These are phyloP conservation scores for Mrakia frigida DNA, from an alignment of 768 basidiomycete species.

Conservation along the genomic window DNA sequence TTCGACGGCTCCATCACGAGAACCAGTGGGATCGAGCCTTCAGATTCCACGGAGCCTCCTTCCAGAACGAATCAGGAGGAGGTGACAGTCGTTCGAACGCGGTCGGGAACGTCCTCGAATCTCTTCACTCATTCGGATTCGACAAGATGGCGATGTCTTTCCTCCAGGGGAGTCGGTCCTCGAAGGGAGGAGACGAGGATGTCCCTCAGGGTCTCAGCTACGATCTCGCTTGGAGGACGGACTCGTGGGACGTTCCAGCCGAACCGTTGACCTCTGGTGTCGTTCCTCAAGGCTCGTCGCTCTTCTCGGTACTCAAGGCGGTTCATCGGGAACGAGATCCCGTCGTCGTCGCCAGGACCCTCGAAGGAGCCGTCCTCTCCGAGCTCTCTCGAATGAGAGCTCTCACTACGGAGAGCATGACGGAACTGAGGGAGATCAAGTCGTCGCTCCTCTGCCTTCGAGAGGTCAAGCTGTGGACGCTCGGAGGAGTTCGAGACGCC, in stretches of 20 bases:
- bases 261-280: slow-evolving; percentile 40
- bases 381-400: slow-evolving; percentile 62
- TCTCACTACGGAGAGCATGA: slow-evolving; percentile 72
- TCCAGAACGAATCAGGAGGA: slow-evolving; percentile 53
- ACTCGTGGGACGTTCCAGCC: slow-evolving; percentile 89
- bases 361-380: slow-evolving; percentile 53
- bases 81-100: slow-evolving; percentile 46
- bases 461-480: slow-evolving; percentile 53
- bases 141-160: slow-evolving; percentile 74
- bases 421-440: slow-evolving; percentile 63
- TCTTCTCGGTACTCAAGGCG: slow-evolving; percentile 75
- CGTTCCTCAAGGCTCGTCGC: slow-evolving; percentile 51
- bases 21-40: slow-evolving; percentile 88
- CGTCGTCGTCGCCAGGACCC: slow-evolving; percentile 49
- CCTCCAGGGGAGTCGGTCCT: slow-evolving; percentile 47
- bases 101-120: slow-evolving; percentile 63
- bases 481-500: background rate
- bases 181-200: background rate
- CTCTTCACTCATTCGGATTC: slow-evolving; percentile 87
- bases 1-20: slow-evolving; percentile 86
- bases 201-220: slow-evolving; percentile 52
- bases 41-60: slow-evolving; percentile 75
- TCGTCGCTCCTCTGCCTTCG: slow-evolving; percentile 73
- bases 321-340: slow-evolving; percentile 71
- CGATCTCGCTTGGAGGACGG: slow-evolving; percentile 86